Conservation (phyloP, 768 basidiomycete genomes). For the Trichaptum fuscoviolaceum region DNA sequence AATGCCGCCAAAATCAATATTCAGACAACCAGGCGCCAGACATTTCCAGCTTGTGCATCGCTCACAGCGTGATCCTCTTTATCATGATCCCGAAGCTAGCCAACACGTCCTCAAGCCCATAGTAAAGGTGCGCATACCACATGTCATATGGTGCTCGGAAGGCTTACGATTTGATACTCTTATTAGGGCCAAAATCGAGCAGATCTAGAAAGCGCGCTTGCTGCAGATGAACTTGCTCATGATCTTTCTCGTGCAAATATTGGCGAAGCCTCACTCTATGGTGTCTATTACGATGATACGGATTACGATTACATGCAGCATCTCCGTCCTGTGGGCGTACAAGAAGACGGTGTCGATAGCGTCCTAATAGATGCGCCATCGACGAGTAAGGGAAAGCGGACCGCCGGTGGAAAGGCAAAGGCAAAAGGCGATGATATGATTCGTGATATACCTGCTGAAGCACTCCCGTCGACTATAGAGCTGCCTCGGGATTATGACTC, state of each 20-base stretch:
- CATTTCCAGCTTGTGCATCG: conserved; percentile 98
- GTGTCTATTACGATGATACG: conserved; percentile 91
- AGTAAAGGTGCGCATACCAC: conserved; percentile 47
- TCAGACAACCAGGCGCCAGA: conserved; percentile 81
- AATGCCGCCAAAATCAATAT: conserved; percentile 83
- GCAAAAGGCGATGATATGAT: conserved; percentile 35
- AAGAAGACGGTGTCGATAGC: conserved; percentile 78
- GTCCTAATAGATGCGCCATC: conserved; percentile 74
- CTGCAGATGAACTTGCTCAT: conserved; percentile 41
- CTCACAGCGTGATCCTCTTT: conserved; percentile 92
- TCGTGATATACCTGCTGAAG: conserved; percentile 61
- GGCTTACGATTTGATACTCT: conserved; percentile 7
- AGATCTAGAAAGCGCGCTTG: conserved; percentile 63
- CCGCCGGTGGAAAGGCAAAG: conserved; percentile 34
- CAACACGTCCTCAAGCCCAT: conserved; percentile 81
- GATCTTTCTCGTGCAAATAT: conserved; percentile 47
- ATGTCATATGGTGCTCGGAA: conserved; percentile 7
- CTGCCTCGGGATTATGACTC: conserved; percentile 71
- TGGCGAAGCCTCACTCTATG: conserved; percentile 87
- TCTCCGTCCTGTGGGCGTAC: conserved; percentile 68
- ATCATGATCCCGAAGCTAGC: conserved; percentile 87
- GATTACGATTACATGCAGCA: conserved; percentile 99
- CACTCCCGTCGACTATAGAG: conserved; percentile 66
- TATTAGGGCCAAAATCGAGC: conserved; percentile 73
- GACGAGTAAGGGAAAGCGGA: conserved; percentile 31